Evolutionary conservation across 305 asterid species (phyloP).

Genomic region (Ilex paraguariensis): DNA sequence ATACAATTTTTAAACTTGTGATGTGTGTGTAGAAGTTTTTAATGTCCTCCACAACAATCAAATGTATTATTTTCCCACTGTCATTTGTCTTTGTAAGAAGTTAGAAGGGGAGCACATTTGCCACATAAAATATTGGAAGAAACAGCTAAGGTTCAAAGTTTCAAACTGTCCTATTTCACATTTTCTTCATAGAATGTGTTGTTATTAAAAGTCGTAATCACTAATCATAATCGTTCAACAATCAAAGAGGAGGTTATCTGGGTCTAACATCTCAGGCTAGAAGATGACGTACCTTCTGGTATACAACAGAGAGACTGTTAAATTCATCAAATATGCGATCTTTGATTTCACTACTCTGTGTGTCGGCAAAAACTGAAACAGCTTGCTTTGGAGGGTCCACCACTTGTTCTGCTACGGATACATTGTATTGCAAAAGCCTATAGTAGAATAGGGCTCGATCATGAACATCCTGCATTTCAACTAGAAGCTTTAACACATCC

Average conservation of each 20-base stretch:
- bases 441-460: slow-evolving; percentile 93
- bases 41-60: too few species aligned
- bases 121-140: too few species aligned
- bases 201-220: too few species aligned
- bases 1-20: too few species aligned
- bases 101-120: too few species aligned
- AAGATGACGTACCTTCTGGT: slow-evolving; percentile 69
- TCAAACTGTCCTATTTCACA: background rate
- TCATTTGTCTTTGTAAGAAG: too few species aligned
- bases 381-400: slow-evolving; percentile 99
- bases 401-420: slow-evolving; percentile 79
- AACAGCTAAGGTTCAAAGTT: background rate
- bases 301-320: slow-evolving; percentile 93
- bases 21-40: too few species aligned
- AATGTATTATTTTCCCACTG: too few species aligned
- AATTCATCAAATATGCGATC: slow-evolving; percentile 98
- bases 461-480: slow-evolving; percentile 87
- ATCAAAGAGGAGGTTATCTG: background rate
- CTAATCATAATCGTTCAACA: background rate
- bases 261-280: background rate
- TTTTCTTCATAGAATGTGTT: too few species aligned
- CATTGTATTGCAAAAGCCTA: slow-evolving; percentile 71
- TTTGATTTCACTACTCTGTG: slow-evolving; percentile 90
- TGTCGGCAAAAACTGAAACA: slow-evolving; percentile 97
- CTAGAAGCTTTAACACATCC: slow-evolving; percentile 16